phyloP scores from a whole-genome alignment of 495 filamentous ascomycete genomes.

The Neurospora sp. region DNA sequence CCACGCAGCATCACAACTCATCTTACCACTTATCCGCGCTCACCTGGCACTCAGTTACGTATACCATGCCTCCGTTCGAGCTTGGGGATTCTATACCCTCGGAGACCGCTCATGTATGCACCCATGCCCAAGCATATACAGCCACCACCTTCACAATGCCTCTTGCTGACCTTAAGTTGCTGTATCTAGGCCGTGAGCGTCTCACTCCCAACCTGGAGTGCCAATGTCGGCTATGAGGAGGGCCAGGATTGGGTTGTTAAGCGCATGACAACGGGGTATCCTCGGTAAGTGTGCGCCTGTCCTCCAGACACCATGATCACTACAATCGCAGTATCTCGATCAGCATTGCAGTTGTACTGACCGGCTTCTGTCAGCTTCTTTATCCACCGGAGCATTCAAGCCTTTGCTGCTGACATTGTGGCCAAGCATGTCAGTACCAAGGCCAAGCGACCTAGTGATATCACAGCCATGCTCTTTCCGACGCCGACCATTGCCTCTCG shows the following conservation, averaged over 20 bases:
- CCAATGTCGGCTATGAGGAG: constrained; percentile 89
- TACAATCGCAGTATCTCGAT: background rate
- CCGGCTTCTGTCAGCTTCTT: constrained; percentile 57
- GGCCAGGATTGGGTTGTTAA: constrained; percentile 75
- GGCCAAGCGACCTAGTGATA: constrained; percentile 31
- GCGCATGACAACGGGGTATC: constrained; percentile 86
- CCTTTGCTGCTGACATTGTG: constrained; percentile 60
- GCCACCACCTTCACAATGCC: constrained; percentile 12
- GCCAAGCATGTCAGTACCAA: constrained; percentile 47
- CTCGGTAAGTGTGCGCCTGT: constrained; percentile 42
- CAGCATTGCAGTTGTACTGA: constrained; percentile 1
- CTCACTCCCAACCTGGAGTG: constrained; percentile 85
- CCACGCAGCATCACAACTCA: background rate
- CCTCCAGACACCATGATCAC: background rate
- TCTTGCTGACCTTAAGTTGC: background rate
- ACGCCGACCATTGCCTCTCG: constrained; percentile 53
- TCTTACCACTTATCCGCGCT: background rate
- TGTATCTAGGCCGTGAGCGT: constrained; percentile 76
- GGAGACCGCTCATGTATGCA: constrained; percentile 47
- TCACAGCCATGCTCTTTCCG: constrained; percentile 66
- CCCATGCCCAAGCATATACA: constrained; percentile 1
- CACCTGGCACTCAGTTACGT: background rate
- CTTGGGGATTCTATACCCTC: constrained; percentile 51
- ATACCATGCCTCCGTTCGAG: constrained; percentile 29
- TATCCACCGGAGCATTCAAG: constrained; percentile 73